Evolutionary conservation across 2,329 filamentous ascomycete species (phyloP).

Genomic region (Aspergillus niger): DNA sequence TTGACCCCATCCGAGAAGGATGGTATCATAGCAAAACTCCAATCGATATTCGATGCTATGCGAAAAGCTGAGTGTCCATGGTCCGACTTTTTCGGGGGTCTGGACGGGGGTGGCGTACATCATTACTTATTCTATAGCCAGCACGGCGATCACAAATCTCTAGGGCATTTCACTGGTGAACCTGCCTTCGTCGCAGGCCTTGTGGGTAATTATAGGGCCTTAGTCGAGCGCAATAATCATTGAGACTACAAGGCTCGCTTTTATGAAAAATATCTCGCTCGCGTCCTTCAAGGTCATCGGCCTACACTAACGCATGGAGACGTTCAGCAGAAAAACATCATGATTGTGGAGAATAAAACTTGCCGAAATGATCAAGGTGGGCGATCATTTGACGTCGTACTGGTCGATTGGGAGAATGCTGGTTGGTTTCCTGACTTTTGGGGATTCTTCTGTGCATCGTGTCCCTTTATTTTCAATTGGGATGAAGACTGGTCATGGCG

Average conservation of each 20-base stretch:
- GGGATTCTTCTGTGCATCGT: conserved; percentile 31
- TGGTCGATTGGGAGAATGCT: conserved; percentile 32
- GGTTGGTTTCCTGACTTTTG: conserved; percentile 34
- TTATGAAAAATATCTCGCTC: conserved; percentile 29
- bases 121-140: conserved; percentile 31
- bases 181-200: conserved; percentile 29
- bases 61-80: conserved; percentile 27
- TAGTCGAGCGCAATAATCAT: conserved; percentile 21
- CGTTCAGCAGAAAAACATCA: conserved; percentile 26
- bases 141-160: conserved; percentile 14
- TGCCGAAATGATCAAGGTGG: conserved; percentile 24
- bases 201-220: conserved; percentile 27
- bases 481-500: conserved; percentile 32
- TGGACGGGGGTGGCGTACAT: conserved; percentile 27
- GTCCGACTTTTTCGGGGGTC: conserved; percentile 28
- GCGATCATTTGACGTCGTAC: conserved; percentile 31
- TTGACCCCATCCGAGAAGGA: conserved; percentile 29
- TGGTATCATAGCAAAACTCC: conserved; percentile 29
- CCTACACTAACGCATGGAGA: conserved; percentile 35
- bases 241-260: conserved; percentile 31
- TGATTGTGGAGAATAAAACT: conserved; percentile 20
- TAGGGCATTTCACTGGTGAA: conserved; percentile 31
- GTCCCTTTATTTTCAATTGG: conserved; percentile 23
- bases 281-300: conserved; percentile 31
- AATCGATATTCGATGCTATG: conserved; percentile 24